Conservation (phyloP, 768 basidiomycete species). For the Tremella fuciformis region DNA sequence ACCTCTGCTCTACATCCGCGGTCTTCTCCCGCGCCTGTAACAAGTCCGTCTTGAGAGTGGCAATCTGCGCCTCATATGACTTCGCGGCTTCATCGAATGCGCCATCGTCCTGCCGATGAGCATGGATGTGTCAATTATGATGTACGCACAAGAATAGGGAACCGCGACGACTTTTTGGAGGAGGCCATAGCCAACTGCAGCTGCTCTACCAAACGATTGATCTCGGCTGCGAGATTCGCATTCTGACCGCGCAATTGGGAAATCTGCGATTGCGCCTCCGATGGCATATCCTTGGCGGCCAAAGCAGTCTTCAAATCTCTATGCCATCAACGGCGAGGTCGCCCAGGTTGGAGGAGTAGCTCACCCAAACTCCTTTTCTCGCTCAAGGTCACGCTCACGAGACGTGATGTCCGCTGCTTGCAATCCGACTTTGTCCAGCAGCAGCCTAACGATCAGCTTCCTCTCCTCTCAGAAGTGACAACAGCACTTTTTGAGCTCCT, state of each 20-base stretch:
- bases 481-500: conserved; percentile 53
- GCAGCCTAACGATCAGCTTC: conserved; percentile 59
- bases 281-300: conserved; percentile 74
- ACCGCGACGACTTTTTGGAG: background rate
- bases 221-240: conserved; percentile 65
- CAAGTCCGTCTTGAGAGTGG: conserved; percentile 54
- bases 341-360: background rate
- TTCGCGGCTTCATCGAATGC: conserved; percentile 21
- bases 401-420: conserved; percentile 89
- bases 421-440: conserved; percentile 84
- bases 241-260: conserved; percentile 76
- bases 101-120: conserved; percentile 2
- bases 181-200: conserved; percentile 65
- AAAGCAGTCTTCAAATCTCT: conserved; percentile 76
- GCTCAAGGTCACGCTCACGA: conserved; percentile 77
- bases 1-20: conserved; percentile 61
- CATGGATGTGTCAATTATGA: background rate
- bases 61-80: conserved; percentile 56
- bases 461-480: background rate
- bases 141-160: background rate
- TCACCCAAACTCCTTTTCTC: conserved; percentile 80
- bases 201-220: conserved; percentile 71
- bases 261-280: conserved; percentile 73
- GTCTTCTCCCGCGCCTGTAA: conserved; percentile 43
- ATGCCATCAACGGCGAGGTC: background rate